A percentile compares a stretch with the other conserved stretches of the same genome.
Conservation (phyloP, 2,329 filamentous ascomycete genomes). For the Metarhizium humberi region DNA sequence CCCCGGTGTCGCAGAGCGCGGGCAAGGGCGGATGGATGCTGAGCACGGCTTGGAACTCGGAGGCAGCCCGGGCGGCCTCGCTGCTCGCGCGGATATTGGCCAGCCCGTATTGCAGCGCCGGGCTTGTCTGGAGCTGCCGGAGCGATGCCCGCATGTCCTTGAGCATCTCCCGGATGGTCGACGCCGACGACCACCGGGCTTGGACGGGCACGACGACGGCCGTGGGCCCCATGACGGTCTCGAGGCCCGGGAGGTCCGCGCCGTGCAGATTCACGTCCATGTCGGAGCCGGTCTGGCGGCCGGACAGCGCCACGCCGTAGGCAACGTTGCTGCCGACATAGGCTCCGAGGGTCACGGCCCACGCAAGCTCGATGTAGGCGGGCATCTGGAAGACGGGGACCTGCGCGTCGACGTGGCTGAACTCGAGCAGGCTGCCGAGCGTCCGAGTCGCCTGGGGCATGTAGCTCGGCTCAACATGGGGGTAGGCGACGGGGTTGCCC, state of each 20-base stretch:
- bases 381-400: conserved; percentile 1
- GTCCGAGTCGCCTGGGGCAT: neutral
- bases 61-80: neutral
- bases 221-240: conserved; percentile 3
- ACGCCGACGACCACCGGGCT: neutral
- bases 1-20: neutral
- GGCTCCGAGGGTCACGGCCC: conserved; percentile 4
- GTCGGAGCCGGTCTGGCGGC: neutral
- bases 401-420: neutral
- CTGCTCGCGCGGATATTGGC: neutral
- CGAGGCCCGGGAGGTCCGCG: neutral
- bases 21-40: conserved; percentile 1
- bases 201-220: conserved; percentile 5
- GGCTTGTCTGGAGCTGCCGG: conserved; percentile 1
- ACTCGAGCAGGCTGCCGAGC: neutral
- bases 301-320: conserved; percentile 3
- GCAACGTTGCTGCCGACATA: conserved; percentile 5
- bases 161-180: conserved; percentile 2
- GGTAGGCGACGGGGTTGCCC: neutral
- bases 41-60: neutral
- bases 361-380: conserved; percentile 5
- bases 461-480: neutral
- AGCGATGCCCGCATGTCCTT: neutral
- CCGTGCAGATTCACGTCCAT: too few species aligned
- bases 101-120: neutral